Evolutionary conservation across 768 basidiomycete species (phyloP), one percentile per base, ranked within the genome.

Genomic region (Serpula lacrymans): DNA sequence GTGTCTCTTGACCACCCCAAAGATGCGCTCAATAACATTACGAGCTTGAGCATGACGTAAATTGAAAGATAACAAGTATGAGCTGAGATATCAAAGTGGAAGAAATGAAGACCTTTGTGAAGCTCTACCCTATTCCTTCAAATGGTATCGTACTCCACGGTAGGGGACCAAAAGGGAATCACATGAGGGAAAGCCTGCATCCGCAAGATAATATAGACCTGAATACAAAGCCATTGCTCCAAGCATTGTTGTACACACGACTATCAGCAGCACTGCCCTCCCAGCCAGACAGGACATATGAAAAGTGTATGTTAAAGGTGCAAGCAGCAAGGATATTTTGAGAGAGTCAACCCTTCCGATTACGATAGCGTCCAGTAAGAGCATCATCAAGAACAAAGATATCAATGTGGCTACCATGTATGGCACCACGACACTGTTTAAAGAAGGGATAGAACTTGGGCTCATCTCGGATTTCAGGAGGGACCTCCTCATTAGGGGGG

Each of bases 101-200:
- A 12, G 16, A 16, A 6, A n/a, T 35, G 13, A 46, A 45, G 24
- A 34, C 28, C 43, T 16, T 31, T 24, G 18, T 27, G 39, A 39
- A 41, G 38, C 23, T 36, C 34, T 44, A 12, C 21, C 52, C 62
- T 62, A 69, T 51, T 67, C 63, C 17, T 49, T 51, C 26, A 66
- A 52, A 42, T 70, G 65, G 54, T 69, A 70, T 6, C 55, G 49
- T 7, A 63, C 58, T 42, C 60, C 56, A 20, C 46, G 49, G 37
- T 68, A 69, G 18, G 69, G 70, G 3, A 67, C 55, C 1, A 71
- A 47, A 1, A 69, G 51, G 2, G 49, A 23, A 46, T 60, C 42
- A 41, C 54, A 55, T 5, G n/a, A n/a, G n/a, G 50, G 38, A 45
- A 53, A 61, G 0, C 57, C 59, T 23, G 55, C 57, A 54, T 63